Conservation (phyloP, 2,329 filamentous ascomycete species). For the Taxawa tesnikishii region DNA sequence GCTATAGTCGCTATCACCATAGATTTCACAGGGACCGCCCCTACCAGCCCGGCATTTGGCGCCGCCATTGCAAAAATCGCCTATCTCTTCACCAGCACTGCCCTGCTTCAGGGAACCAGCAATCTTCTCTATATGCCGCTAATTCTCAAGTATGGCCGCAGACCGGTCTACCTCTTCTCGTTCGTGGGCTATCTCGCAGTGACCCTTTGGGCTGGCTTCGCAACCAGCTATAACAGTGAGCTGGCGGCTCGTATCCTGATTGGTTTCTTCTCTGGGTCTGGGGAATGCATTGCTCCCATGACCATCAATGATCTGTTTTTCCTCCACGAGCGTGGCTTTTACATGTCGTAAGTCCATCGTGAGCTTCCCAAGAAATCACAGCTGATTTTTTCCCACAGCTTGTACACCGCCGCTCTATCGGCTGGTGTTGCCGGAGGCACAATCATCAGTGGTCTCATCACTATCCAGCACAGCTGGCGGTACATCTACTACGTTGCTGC, state of each 20-base stretch:
- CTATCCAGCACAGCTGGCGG: constrained; percentile 36
- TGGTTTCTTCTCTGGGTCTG: constrained; percentile 42
- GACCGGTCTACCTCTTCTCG: constrained; percentile 19
- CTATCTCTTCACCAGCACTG: constrained; percentile 42
- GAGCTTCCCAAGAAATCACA: no score
- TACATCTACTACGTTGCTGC: constrained; percentile 40
- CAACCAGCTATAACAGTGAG: constrained; percentile 11
- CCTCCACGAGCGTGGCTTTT: constrained; percentile 40
- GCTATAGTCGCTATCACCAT: constrained; percentile 36
- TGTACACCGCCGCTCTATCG: constrained; percentile 16
- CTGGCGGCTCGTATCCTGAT: constrained; percentile 38
- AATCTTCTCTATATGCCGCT: constrained; percentile 26
- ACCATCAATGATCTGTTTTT: constrained; percentile 46
- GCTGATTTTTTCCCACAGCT: constrained; percentile 6
- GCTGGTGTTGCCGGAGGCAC: constrained; percentile 18
- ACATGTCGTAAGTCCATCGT: constrained; percentile 32
- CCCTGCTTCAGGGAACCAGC: constrained; percentile 35
- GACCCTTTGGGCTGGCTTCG: constrained; percentile 13
- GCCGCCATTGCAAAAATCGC: constrained; percentile 31
- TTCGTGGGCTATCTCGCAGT: constrained; percentile 13
- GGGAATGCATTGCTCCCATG: constrained; percentile 35
- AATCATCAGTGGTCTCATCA: constrained; percentile 30
- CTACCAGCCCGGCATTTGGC: constrained; percentile 15
- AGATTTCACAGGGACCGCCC: constrained; percentile 31
- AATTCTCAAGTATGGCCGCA: constrained; percentile 23